A percentile compares a stretch with the other conserved stretches of the same genome.
These are phyloP conservation scores for Hypoxylon sp. DNA, from an alignment of 2,329 filamentous ascomycete species.

Conservation along the genomic window DNA sequence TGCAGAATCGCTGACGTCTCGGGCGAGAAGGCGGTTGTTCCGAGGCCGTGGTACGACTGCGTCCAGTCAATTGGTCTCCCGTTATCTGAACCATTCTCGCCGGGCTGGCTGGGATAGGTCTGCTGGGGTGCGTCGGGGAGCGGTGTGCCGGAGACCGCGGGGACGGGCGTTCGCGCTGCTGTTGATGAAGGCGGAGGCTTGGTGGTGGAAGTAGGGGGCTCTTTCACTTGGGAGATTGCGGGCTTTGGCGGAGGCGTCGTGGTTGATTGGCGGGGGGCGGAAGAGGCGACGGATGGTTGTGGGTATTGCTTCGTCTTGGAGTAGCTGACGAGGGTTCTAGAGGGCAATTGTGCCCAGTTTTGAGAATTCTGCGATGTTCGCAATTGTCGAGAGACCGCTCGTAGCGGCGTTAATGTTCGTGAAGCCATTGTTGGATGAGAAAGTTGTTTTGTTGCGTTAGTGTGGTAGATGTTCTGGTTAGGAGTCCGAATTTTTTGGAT, in stretches of 20 bases:
- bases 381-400: slow-evolving; percentile 33
- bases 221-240: not conserved
- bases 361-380: not conserved
- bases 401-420: slow-evolving; percentile 44
- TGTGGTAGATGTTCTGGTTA: slow-evolving; percentile 1
- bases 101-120: not conserved
- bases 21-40: slow-evolving; percentile 75
- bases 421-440: slow-evolving; percentile 43
- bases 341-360: slow-evolving; percentile 5
- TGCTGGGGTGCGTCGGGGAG: slow-evolving; percentile 48
- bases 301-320: slow-evolving; percentile 39
- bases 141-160: slow-evolving; percentile 49
- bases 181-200: not conserved
- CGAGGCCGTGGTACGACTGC: slow-evolving; percentile 84
- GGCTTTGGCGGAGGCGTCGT: slow-evolving; percentile 32
- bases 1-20: slow-evolving; percentile 78
- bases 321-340: slow-evolving; percentile 32
- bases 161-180: slow-evolving; percentile 44
- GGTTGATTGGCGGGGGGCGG: slow-evolving; percentile 23
- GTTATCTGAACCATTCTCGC: slow-evolving; percentile 12
- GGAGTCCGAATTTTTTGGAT: slow-evolving; percentile 21
- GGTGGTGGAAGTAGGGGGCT: not conserved
- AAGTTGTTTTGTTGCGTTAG: slow-evolving; percentile 3
- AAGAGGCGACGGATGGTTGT: not conserved
- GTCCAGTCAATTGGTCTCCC: slow-evolving; percentile 77